Evolutionary conservation across 345 rosid genomes (phyloP).

Genomic region (Syzygium grande): DNA sequence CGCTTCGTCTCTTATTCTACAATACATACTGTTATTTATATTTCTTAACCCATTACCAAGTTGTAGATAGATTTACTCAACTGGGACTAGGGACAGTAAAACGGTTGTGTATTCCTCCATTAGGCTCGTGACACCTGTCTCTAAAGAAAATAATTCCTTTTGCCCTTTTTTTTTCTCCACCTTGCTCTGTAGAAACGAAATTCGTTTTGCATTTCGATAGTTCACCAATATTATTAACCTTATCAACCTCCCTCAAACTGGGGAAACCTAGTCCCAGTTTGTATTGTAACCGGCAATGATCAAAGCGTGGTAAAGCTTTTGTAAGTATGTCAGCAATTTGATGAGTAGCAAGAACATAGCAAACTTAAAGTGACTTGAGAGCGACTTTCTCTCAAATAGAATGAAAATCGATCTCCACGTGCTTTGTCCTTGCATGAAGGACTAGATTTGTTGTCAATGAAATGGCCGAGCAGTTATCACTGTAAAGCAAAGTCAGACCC

Average conservation of each 20-base stretch:
- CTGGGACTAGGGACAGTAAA: too few relatives aligned
- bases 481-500: neutral
- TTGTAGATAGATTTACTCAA: too few relatives aligned
- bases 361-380: neutral
- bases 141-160: neutral
- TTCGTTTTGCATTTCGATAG: too few relatives aligned
- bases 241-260: neutral
- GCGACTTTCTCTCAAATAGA: neutral
- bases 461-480: neutral
- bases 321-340: neutral
- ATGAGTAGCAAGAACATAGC: neutral
- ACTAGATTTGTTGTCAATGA: neutral
- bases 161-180: neutral
- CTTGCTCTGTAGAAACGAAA: too few relatives aligned
- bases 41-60: neutral
- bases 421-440: neutral
- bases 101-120: too few relatives aligned
- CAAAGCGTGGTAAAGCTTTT: neutral
- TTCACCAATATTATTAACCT: neutral
- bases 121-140: too few relatives aligned
- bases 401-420: neutral
- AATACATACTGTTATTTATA: neutral
- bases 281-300: neutral
- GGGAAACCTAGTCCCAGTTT: neutral
- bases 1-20: neutral